Evolutionary conservation across 371 early-diverging fungal species (phyloP).

Genomic region (Mucor lusitanicus): DNA sequence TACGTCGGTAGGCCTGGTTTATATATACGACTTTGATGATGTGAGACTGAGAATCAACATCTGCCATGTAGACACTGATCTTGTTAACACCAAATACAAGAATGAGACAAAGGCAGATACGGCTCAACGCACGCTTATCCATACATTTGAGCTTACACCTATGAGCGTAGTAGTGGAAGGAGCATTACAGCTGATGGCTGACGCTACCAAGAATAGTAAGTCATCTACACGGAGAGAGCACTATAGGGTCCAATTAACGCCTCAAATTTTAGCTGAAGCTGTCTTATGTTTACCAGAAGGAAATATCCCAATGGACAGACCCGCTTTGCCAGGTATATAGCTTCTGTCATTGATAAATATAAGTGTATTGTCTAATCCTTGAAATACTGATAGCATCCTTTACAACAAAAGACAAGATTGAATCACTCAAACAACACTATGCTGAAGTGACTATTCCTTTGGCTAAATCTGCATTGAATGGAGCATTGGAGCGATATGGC

Average conservation of each 20-base stretch:
- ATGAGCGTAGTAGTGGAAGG: slow-evolving; percentile 56
- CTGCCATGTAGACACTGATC: neutral
- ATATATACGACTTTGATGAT: neutral
- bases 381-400: neutral
- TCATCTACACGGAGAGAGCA: neutral
- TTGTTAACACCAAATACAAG: neutral
- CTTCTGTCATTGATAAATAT: neutral
- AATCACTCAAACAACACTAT: neutral
- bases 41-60: too few relatives aligned
- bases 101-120: neutral
- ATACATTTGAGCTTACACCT: slow-evolving; percentile 26
- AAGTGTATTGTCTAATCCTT: neutral
- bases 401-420: neutral
- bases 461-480: neutral
- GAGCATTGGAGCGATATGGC: neutral
- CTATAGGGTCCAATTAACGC: too few relatives aligned
- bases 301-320: slow-evolving; percentile 3
- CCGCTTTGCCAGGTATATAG: neutral
- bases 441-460: neutral
- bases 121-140: slow-evolving; percentile 5
- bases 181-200: slow-evolving; percentile 48
- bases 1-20: slow-evolving; percentile 24
- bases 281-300: slow-evolving; percentile 21
- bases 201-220: slow-evolving; percentile 46
- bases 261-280: neutral